phyloP scores from a whole-genome alignment of 345 rosid genomes.

The Rubroshorea leprosula region DNA sequence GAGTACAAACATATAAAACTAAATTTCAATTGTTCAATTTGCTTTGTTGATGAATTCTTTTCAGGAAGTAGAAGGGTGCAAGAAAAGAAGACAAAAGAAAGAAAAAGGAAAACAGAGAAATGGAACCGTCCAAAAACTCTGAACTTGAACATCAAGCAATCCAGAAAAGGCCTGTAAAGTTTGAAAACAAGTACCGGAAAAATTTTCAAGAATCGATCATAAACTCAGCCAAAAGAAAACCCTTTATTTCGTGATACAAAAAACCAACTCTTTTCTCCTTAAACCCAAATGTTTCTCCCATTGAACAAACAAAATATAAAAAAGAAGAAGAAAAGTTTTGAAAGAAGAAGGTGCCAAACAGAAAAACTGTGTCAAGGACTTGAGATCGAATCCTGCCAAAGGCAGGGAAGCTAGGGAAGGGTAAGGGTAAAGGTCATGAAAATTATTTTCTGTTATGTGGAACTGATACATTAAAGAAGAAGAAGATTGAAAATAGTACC shows the following conservation, averaged over 20 bases:
- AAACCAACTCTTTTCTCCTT: not conserved
- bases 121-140: slow-evolving; percentile 42
- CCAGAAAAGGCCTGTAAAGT: slow-evolving; percentile 40
- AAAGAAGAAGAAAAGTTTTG: not conserved
- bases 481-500: slow-evolving; percentile 30
- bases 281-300: not conserved
- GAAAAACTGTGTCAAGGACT: no score
- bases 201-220: slow-evolving; percentile 2
- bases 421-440: no score
- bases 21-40: no score
- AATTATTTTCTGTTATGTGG: no score
- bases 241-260: slow-evolving; percentile 1
- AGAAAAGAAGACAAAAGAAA: slow-evolving; percentile 1
- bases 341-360: no score
- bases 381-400: not conserved
- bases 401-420: not conserved
- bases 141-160: slow-evolving; percentile 50
- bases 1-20: slow-evolving; percentile 6
- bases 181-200: slow-evolving; percentile 24
- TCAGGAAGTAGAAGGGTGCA: slow-evolving; percentile 3
- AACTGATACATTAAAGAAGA: no score
- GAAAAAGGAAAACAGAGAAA: slow-evolving; percentile 6
- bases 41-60: no score
- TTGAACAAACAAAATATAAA: not conserved
- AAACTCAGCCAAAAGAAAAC: not conserved